Evolutionary conservation across 495 filamentous ascomycete species (phyloP).

Genomic region (Penicillium bovifimosum): DNA sequence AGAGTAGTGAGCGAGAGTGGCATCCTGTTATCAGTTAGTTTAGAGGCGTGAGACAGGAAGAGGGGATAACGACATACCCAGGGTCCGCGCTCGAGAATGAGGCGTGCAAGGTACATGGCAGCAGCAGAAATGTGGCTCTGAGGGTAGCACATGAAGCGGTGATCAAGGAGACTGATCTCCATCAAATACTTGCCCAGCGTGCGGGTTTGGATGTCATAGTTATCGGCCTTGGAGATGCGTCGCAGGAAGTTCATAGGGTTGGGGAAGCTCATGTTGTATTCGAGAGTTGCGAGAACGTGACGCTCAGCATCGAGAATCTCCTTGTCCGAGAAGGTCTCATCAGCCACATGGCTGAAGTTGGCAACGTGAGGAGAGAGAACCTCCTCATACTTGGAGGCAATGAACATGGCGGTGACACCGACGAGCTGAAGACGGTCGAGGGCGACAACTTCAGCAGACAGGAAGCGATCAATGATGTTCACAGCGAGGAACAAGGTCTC

Average conservation of each 20-base stretch:
- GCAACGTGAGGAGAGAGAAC: slow-evolving; percentile 92
- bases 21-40: slow-evolving; percentile 53
- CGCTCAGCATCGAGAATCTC: slow-evolving; percentile 97
- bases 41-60: neutral
- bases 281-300: slow-evolving; percentile 79
- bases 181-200: slow-evolving; percentile 98
- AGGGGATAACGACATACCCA: slow-evolving; percentile 61
- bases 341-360: slow-evolving; percentile 94
- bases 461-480: slow-evolving; percentile 97
- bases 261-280: slow-evolving; percentile 97
- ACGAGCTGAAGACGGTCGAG: slow-evolving; percentile 93
- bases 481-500: slow-evolving; percentile 95
- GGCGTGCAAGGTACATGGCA: slow-evolving; percentile 88
- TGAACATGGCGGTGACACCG: slow-evolving; percentile 97
- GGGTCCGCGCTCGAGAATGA: slow-evolving; percentile 80
- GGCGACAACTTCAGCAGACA: slow-evolving; percentile 88
- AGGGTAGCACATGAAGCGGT: slow-evolving; percentile 79
- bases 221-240: slow-evolving; percentile 96
- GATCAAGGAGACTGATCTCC: slow-evolving; percentile 92
- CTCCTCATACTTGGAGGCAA: slow-evolving; percentile 98
- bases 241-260: slow-evolving; percentile 99
- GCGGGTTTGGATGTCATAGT: slow-evolving; percentile 95
- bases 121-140: slow-evolving; percentile 88
- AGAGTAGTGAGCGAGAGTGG: slow-evolving; percentile 84
- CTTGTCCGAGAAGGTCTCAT: slow-evolving; percentile 91